These are phyloP conservation scores for Moricandia arvensis DNA, from an alignment of 345 rosid species.

Conservation along the genomic window DNA sequence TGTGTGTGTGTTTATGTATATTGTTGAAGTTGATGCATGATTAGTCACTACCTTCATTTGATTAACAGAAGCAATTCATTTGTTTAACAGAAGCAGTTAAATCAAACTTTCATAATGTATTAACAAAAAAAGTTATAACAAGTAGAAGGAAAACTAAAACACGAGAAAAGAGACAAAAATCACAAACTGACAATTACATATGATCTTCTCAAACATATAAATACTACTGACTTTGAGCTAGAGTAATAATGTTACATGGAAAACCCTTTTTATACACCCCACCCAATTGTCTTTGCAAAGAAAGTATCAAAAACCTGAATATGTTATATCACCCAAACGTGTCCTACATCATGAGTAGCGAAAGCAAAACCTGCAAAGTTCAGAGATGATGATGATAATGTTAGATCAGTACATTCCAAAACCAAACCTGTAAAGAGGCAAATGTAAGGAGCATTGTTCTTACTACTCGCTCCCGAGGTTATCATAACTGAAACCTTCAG, in stretches of 20 bases:
- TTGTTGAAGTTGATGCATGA: too few species aligned
- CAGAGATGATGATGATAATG: neutral
- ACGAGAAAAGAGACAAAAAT: neutral
- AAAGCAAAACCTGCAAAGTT: slow-evolving; percentile 31
- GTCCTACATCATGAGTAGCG: slow-evolving; percentile 26
- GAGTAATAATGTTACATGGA: slow-evolving; percentile 2
- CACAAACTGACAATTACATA: neutral
- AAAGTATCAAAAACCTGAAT: slow-evolving; percentile 27
- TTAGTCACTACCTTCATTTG: too few species aligned
- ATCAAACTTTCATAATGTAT: neutral
- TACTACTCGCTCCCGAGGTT: slow-evolving; percentile 70
- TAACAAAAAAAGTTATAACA: neutral
- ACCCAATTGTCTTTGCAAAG: slow-evolving; percentile 31
- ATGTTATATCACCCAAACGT: slow-evolving; percentile 25
- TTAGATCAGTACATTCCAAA: slow-evolving; percentile 1
- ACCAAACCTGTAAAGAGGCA: neutral
- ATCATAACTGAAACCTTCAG: slow-evolving; percentile 88
- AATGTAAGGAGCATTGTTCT: slow-evolving; percentile 6
- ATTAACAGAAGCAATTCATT: too few species aligned
- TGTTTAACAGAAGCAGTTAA: neutral
- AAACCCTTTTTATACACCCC: slow-evolving; percentile 34
- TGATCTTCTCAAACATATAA: slow-evolving; percentile 15
- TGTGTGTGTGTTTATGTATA: too few species aligned
- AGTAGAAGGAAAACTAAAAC: neutral
- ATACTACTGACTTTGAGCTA: slow-evolving; percentile 7